A percentile compares a stretch with the other conserved stretches of the same genome.
These are phyloP conservation scores for Kodamaea ohmeri DNA, from an alignment of 1,139 yeast species.

Conservation along the genomic window DNA sequence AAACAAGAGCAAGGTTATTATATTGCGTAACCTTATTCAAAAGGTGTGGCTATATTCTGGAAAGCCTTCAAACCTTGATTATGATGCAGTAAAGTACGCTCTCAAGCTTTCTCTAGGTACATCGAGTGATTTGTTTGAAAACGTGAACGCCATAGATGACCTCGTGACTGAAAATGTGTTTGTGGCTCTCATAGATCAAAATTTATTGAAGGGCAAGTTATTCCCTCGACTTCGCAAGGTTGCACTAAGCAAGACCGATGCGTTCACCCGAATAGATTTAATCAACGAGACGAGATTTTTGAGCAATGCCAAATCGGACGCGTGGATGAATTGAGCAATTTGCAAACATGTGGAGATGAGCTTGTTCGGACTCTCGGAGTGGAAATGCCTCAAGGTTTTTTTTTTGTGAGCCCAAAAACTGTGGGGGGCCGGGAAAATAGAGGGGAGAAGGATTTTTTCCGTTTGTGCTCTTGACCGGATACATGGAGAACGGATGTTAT, in stretches of 20 bases:
- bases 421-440: neutral
- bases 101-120: constrained; percentile 16
- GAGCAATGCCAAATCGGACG: constrained; percentile 13
- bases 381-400: constrained; percentile 6
- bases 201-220: constrained; percentile 51
- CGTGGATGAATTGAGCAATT: constrained; percentile 16
- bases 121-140: constrained; percentile 8
- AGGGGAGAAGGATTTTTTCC: constrained; percentile 3
- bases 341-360: constrained; percentile 2
- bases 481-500: constrained; percentile 2
- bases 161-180: constrained; percentile 46
- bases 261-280: constrained; percentile 46
- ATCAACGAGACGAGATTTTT: constrained; percentile 29
- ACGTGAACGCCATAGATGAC: constrained; percentile 25
- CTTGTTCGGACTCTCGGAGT: constrained; percentile 5
- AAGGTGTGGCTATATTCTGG: constrained; percentile 33
- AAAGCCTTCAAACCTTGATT: constrained; percentile 28
- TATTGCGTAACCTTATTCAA: constrained; percentile 46
- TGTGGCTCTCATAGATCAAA: constrained; percentile 51
- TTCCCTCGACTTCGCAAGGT: constrained; percentile 43
- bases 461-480: constrained; percentile 3
- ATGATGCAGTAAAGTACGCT: constrained; percentile 26
- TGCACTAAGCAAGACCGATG: constrained; percentile 48
- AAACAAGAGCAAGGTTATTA: constrained; percentile 41
- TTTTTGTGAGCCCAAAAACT: neutral